Evolutionary conservation across 2,329 filamentous ascomycete genomes (phyloP), one percentile per base, ranked within the genome.

Genomic region (Botryotinia convoluta): DNA sequence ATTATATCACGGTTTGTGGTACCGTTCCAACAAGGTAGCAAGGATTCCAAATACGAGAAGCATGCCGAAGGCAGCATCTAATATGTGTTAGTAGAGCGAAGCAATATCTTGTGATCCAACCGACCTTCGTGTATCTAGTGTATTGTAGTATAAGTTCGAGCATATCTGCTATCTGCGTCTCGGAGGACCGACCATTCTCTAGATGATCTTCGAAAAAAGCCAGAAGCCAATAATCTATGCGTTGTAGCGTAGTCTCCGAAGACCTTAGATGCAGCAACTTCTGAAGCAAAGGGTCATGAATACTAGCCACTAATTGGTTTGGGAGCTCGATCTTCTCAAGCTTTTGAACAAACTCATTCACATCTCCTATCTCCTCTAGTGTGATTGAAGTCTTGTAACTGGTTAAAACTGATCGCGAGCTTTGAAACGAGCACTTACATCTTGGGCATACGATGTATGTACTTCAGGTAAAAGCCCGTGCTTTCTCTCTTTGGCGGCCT

Each of bases 251-350:
- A 67, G 86, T 84, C 26, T 84, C 82, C 51, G 88, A 86, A 2
- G 90, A 87, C 68, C 88, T 87, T 44, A 93, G 83, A n/a, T 92
- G 83, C 48, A 93, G 83, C 37, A 95, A 85, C 79, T 95, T 96
- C 80, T 95, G 93, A 1, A 95, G 86, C 44, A 97, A 84, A 4
- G 91, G 91, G 79, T 97, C 92, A 2, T 88, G 88, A 22, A 97
- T 84, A 6, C 93, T 89, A 8, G 94, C 92, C 59, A 94, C 89
- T 2, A 97, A 85, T 81, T 97, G 94, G 75, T 92, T 94, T 0
- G 94, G 94, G 59, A 94, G 84, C 81, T 96, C 92, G 39, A 97
- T 90, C 76, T 87, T 92, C 77, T 97, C 93, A 14, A 97, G 82
- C 73, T 88, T 92, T 62, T 88, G 87, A 9, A 94, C 90, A 74